A percentile compares a stretch with the other conserved stretches of the same genome.
phyloP scores from a whole-genome alignment of 192 early-diverging fungal genomes.

The Coemansia sp. region DNA sequence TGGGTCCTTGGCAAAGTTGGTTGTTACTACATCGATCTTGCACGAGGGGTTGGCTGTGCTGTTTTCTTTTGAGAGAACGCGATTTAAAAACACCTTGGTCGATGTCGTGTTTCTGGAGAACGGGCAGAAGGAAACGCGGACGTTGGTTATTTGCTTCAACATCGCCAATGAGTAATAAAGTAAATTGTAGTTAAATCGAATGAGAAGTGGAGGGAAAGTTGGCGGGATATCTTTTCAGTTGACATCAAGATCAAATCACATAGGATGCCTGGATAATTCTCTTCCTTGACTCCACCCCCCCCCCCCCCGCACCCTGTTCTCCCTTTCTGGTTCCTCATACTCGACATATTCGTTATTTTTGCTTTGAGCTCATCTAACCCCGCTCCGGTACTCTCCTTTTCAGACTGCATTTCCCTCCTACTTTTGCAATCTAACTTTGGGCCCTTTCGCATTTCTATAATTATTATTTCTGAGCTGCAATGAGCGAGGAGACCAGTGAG shows the following conservation, averaged over 20 bases:
- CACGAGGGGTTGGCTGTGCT: constrained; percentile 41
- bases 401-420: constrained; percentile 9
- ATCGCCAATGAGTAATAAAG: constrained; percentile 12
- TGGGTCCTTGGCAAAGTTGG: constrained; percentile 32
- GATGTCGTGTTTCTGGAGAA: constrained; percentile 44
- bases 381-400: neutral
- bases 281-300: neutral
- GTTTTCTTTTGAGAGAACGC: constrained; percentile 48
- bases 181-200: constrained; percentile 3
- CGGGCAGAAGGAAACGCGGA: constrained; percentile 48
- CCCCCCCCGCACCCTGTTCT: neutral
- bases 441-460: neutral
- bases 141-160: constrained; percentile 53
- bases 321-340: neutral
- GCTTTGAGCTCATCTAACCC: neutral
- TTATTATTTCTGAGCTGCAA: neutral
- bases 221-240: neutral
- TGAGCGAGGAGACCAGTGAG: constrained; percentile 15
- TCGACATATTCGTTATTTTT: neutral
- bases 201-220: neutral
- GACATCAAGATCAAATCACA: neutral
- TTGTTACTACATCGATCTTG: constrained; percentile 46
- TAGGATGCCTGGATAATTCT: neutral
- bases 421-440: neutral
- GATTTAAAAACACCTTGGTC: constrained; percentile 50